Base-by-base conservation (phyloP, 495 filamentous ascomycete genomes). In the Trichoderma gamsii region DNA sequence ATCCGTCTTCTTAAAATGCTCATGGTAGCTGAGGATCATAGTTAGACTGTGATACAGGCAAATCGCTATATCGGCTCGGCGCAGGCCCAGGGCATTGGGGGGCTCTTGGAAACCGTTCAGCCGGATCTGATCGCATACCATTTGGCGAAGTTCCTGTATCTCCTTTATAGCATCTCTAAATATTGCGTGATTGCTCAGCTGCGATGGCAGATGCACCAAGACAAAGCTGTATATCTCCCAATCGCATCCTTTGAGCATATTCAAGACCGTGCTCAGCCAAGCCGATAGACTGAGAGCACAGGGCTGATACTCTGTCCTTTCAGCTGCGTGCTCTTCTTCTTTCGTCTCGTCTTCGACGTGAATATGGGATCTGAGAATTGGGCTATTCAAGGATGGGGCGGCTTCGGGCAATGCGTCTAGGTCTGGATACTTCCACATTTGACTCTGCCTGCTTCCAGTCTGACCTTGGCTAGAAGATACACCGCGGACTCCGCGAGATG, bases 161-260 rank as follows among this genome's bases (percentile, higher is more conserved):
- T 96, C 88, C 29, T 85, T 82, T 15, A 88, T 84, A 11, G 89
- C 85, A 63, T 83, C 87, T 65, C 76, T 80, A 76, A 97, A 97
- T 8, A 97, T 80, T n/a, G 90, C 87, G 70, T 92, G 90, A 73
- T 98, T 98, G 72, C 88, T 88, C 43, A 99, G 83, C 73, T 97
- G 94, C 29, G 89, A 88, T 15, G 90, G 88, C n/a, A 97, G 79
- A 74, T 97, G 91, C 15, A 90, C 89, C 15, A 98, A 82, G 38
- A 95, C 84, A 74, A 92, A 97, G 78, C 90, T 93, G 81, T 96
- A 97, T 1, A 97, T 79, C 76, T 98, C 93, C 96, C 96, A 99
- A 65, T 97, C 90, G 38, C 86, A 86, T 63, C 89, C 90, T 51
- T 90, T 87, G 41, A 99, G 79, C 23, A 96, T 78, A 3, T 83